These are phyloP conservation scores for Rhodotorula kratochvilovae DNA, from an alignment of 768 basidiomycete species.

Conservation along the genomic window DNA sequence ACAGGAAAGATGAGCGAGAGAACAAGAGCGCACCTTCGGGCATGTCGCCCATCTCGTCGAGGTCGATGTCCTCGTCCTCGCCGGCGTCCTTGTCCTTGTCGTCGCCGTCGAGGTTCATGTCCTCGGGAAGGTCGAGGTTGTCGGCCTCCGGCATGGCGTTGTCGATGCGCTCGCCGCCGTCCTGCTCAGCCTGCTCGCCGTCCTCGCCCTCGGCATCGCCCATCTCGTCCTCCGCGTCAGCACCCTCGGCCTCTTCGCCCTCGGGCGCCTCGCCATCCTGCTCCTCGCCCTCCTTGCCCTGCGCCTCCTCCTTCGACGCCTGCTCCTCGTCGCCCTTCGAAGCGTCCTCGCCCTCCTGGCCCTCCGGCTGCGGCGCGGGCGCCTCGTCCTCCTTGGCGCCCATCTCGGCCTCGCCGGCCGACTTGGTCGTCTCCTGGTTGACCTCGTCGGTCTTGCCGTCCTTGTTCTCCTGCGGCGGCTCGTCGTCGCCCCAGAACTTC, in stretches of 20 bases:
- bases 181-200: constrained; percentile 54
- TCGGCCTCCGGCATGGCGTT: constrained; percentile 72
- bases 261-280: constrained; percentile 35
- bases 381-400: constrained; percentile 69
- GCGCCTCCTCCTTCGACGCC: constrained; percentile 37
- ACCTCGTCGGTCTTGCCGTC: constrained; percentile 44
- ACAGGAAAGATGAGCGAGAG: too few relatives aligned
- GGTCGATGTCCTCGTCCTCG: constrained; percentile 45
- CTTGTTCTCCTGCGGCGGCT: constrained; percentile 35
- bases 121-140: constrained; percentile 82
- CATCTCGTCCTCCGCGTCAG: constrained; percentile 27
- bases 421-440: constrained; percentile 43
- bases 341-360: constrained; percentile 40
- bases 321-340: constrained; percentile 40
- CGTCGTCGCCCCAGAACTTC: constrained; percentile 91
- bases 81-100: constrained; percentile 44
- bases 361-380: constrained; percentile 47
- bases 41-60: constrained; percentile 40
- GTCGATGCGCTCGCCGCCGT: constrained; percentile 63
- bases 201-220: constrained; percentile 35
- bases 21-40: constrained; percentile 38
- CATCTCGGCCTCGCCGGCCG: constrained; percentile 62
- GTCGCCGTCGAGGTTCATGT: constrained; percentile 58
- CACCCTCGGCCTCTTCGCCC: constrained; percentile 32
- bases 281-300: constrained; percentile 44